These are phyloP conservation scores for Leptomonas seymouri DNA, from an alignment of 208 protist species.

Conservation along the genomic window DNA sequence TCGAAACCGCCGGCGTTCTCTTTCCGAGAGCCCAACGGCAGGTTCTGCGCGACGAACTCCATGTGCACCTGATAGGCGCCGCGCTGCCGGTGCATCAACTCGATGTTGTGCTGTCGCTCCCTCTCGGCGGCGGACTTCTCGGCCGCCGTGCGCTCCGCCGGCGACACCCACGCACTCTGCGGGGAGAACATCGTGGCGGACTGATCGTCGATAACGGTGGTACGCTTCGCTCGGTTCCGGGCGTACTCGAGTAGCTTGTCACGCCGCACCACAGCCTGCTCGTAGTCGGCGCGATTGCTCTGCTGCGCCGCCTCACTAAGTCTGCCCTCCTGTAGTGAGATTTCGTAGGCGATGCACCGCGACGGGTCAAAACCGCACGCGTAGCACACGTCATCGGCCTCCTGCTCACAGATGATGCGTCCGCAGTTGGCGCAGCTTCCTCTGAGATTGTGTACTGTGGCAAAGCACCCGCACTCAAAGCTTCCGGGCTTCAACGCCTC, in stretches of 20 bases:
- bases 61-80: slow-evolving; percentile 80
- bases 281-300: slow-evolving; percentile 65
- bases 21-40: slow-evolving; percentile 52
- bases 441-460: slow-evolving; percentile 72
- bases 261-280: slow-evolving; percentile 64
- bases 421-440: slow-evolving; percentile 90
- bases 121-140: slow-evolving; percentile 53
- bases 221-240: slow-evolving; percentile 72
- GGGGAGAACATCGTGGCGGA: slow-evolving; percentile 68
- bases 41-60: slow-evolving; percentile 82
- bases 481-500: slow-evolving; percentile 63
- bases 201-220: slow-evolving; percentile 90
- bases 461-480: slow-evolving; percentile 91
- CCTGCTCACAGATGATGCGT: slow-evolving; percentile 91
- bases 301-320: slow-evolving; percentile 70
- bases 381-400: slow-evolving; percentile 82
- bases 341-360: slow-evolving; percentile 80
- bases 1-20: slow-evolving; percentile 24
- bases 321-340: slow-evolving; percentile 78
- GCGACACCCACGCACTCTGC: slow-evolving; percentile 81
- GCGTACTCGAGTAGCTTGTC: slow-evolving; percentile 82
- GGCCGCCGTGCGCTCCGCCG: slow-evolving; percentile 51
- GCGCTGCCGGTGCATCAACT: slow-evolving; percentile 59
- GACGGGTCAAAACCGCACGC: slow-evolving; percentile 74
- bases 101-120: slow-evolving; percentile 56